Conservation (phyloP, 139 green algal genomes). For the Micractinium conductrix region DNA sequence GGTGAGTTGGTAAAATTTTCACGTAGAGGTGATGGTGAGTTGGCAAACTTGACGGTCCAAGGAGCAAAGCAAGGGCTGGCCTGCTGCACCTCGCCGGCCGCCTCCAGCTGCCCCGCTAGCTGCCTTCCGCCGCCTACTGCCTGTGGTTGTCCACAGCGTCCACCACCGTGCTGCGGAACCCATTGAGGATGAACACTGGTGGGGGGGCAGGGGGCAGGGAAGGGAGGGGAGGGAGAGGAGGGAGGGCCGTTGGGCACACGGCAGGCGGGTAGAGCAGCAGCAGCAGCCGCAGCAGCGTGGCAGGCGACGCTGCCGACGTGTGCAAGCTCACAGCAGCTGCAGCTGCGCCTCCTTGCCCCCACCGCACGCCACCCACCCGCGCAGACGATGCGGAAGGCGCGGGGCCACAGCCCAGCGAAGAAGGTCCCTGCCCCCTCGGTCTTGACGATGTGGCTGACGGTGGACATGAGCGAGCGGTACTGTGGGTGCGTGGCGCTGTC, state of each 20-base stretch:
- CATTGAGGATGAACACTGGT: conserved; percentile 51
- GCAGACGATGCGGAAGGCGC: conserved; percentile 35
- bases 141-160: conserved; percentile 9
- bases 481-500: conserved; percentile 27
- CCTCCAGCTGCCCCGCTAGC: background rate
- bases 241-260: too few species aligned
- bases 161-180: conserved; percentile 18
- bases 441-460: conserved; percentile 21
- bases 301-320: too few species aligned
- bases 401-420: conserved; percentile 40
- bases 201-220: too few species aligned
- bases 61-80: too few species aligned
- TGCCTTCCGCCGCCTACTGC: background rate
- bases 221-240: too few species aligned
- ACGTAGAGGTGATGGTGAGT: too few species aligned
- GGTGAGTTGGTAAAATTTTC: too few species aligned
- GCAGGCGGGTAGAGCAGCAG: too few species aligned
- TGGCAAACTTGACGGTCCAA: too few species aligned
- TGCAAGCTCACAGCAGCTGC: too few species aligned
- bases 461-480: conserved; percentile 37
- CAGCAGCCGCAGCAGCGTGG: too few species aligned
- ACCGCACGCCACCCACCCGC: background rate
- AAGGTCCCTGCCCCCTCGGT: conserved; percentile 31
- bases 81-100: background rate
- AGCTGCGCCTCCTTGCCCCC: background rate